phyloP scores from a whole-genome alignment of 2,329 filamentous ascomycete genomes.

The Rhynchosporium graminicola region DNA sequence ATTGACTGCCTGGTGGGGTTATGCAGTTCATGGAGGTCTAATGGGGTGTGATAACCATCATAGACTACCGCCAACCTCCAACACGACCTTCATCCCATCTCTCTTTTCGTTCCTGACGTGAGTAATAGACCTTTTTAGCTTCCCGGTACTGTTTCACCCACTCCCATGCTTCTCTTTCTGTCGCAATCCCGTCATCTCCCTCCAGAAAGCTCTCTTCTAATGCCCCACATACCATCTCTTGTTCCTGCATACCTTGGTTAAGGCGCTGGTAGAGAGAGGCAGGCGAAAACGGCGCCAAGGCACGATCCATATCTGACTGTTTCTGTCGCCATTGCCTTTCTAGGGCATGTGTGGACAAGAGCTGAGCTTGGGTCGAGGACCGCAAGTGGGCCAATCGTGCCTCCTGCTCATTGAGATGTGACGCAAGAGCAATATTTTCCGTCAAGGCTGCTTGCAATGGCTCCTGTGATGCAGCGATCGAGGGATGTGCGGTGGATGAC shows the following conservation, averaged over 20 bases:
- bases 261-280: slow-evolving; percentile 83
- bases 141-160: slow-evolving; percentile 83
- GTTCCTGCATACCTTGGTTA: slow-evolving; percentile 75
- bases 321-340: slow-evolving; percentile 92
- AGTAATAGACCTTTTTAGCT: slow-evolving; percentile 74
- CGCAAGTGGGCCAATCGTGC: slow-evolving; percentile 60
- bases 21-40: not conserved
- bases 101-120: slow-evolving; percentile 82
- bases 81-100: slow-evolving; percentile 96
- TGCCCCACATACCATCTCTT: slow-evolving; percentile 76
- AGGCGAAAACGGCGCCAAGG: slow-evolving; percentile 81
- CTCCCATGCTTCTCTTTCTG: slow-evolving; percentile 80
- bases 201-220: slow-evolving; percentile 89
- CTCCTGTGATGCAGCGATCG: slow-evolving; percentile 64
- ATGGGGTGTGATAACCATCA: not conserved
- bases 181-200: slow-evolving; percentile 54
- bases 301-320: slow-evolving; percentile 84
- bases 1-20: not conserved
- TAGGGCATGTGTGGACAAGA: slow-evolving; percentile 80
- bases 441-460: slow-evolving; percentile 65
- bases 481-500: slow-evolving; percentile 68
- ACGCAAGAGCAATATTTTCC: slow-evolving; percentile 71
- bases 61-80: slow-evolving; percentile 73
- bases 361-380: slow-evolving; percentile 72
- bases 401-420: slow-evolving; percentile 62